Conservation (phyloP, 2,329 filamentous ascomycete genomes). For the Neofusicoccum laricinum region DNA sequence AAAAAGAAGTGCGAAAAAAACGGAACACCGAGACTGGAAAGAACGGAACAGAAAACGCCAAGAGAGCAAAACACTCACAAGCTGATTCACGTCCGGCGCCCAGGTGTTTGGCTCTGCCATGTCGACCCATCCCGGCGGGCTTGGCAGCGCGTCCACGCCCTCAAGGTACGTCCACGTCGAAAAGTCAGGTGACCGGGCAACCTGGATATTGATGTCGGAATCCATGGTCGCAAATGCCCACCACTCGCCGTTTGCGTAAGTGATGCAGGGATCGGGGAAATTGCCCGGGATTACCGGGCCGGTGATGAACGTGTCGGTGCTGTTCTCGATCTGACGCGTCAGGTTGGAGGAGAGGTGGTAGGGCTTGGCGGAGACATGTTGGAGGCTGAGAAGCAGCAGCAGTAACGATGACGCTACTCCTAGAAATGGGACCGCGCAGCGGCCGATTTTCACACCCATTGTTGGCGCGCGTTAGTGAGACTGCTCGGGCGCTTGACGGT, state of each 20-base stretch:
- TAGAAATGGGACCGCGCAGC: not conserved
- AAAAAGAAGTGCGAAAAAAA: not conserved
- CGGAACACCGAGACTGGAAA: not conserved
- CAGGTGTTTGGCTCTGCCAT: constrained; percentile 23
- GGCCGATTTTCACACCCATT: not conserved
- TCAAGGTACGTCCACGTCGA: constrained; percentile 9
- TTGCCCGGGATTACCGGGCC: constrained; percentile 6
- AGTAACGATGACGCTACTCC: not conserved
- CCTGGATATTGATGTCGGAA: constrained; percentile 12
- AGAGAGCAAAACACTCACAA: not conserved
- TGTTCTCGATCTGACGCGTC: not conserved
- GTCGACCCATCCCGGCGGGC: constrained; percentile 17
- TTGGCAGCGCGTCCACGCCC: constrained; percentile 14
- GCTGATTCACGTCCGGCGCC: constrained; percentile 30
- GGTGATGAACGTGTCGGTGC: constrained; percentile 1
- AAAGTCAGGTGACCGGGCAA: constrained; percentile 16
- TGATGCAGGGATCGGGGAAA: constrained; percentile 11
- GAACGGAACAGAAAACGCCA: not conserved
- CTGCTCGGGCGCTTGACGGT: not conserved
- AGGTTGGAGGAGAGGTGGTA: not conserved
- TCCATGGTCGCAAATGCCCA: constrained; percentile 16
- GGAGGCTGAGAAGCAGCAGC: not conserved
- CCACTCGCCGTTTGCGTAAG: constrained; percentile 1
- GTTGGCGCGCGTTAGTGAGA: not conserved
- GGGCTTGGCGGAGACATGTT: not conserved